phyloP scores from a whole-genome alignment of 495 filamentous ascomycete genomes.

The Aspergillus carlsbadensis region DNA sequence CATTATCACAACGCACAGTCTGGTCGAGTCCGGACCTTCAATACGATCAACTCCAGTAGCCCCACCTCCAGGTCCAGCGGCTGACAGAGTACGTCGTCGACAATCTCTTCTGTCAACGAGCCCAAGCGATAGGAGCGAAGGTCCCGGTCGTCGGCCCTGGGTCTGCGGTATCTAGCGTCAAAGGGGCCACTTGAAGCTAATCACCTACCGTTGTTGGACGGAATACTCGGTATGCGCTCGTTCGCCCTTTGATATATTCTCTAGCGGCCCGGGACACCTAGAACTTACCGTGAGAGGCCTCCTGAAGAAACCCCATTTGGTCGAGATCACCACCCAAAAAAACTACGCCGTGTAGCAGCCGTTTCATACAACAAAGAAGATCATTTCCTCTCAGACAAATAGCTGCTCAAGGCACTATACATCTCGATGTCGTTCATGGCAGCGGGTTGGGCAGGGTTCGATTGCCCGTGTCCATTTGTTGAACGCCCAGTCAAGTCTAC shows the following conservation, averaged over 20 bases:
- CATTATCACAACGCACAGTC: conserved; percentile 12
- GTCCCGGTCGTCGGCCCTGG: conserved; percentile 14
- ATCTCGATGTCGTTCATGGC: neutral
- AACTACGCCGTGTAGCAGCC: neutral
- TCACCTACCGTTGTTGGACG: too few species aligned
- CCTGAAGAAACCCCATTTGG: neutral
- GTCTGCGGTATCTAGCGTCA: too few species aligned
- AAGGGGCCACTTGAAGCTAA: too few species aligned
- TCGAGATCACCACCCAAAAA: neutral
- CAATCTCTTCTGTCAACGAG: neutral
- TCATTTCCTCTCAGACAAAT: neutral
- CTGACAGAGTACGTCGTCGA: conserved; percentile 14
- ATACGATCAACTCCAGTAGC: conserved; percentile 15
- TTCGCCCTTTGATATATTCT: conserved; percentile 10
- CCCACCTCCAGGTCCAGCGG: conserved; percentile 14
- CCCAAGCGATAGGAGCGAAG: conserved; percentile 11
- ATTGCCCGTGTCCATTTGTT: neutral
- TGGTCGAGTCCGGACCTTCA: conserved; percentile 13
- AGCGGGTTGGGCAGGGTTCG: neutral
- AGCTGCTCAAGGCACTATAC: neutral
- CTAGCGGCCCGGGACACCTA: conserved; percentile 11
- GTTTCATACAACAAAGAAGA: neutral
- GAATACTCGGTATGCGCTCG: conserved; percentile 2
- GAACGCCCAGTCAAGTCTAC: neutral
- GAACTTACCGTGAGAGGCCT: conserved; percentile 12